These are phyloP conservation scores for Heliamphora pulchella DNA, from an alignment of 179 eudicot species.

Conservation along the genomic window DNA sequence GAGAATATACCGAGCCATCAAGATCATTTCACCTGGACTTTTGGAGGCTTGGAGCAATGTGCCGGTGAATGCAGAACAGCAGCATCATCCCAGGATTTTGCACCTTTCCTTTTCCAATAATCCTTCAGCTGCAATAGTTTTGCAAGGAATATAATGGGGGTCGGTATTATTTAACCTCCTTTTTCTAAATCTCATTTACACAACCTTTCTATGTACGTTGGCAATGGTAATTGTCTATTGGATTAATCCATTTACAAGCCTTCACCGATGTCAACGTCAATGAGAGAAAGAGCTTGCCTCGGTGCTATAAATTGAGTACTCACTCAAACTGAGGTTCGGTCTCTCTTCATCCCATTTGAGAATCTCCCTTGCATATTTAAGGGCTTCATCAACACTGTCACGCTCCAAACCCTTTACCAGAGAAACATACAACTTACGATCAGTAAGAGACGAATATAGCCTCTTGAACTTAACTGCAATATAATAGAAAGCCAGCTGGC, in stretches of 20 bases:
- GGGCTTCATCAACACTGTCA: constrained; percentile 61
- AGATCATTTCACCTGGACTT: not conserved
- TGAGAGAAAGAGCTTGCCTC: constrained; percentile 54
- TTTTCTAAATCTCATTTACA: constrained; percentile 9
- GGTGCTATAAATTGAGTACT: constrained; percentile 60
- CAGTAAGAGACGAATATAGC: constrained; percentile 64
- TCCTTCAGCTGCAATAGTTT: not conserved
- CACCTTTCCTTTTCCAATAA: not conserved
- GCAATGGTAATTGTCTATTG: not conserved
- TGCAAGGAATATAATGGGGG: too few relatives aligned
- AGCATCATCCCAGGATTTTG: not conserved
- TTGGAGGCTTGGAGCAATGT: not conserved
- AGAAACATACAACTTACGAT: constrained; percentile 65
- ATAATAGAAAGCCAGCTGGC: constrained; percentile 79
- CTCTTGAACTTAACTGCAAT: constrained; percentile 88
- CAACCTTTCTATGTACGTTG: constrained; percentile 21
- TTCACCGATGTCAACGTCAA: constrained; percentile 18
- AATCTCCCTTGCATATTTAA: constrained; percentile 77
- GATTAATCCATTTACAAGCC: constrained; percentile 22
- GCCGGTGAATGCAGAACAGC: not conserved
- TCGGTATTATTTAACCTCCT: not conserved
- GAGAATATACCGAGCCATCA: not conserved
- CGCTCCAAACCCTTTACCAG: constrained; percentile 72
- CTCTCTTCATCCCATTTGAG: constrained; percentile 94
- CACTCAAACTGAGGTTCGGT: constrained; percentile 48